phyloP scores from a whole-genome alignment of 305 asterid genomes.

The Solanum aculeatissimum region DNA sequence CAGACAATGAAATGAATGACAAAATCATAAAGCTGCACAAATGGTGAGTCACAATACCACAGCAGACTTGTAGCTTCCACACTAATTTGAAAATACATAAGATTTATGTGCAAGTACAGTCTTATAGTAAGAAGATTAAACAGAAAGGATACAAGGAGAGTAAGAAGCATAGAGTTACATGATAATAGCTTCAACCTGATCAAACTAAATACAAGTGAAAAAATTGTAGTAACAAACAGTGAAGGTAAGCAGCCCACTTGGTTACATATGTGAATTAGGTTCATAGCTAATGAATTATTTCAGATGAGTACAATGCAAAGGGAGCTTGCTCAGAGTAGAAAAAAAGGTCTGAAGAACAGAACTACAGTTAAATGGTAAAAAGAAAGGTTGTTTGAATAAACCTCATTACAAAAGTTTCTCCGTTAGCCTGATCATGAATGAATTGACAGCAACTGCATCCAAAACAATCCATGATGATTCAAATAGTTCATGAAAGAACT shows the following conservation, averaged over 20 bases:
- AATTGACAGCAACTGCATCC: conserved; percentile 73
- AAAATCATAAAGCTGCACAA: neutral
- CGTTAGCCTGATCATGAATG: conserved; percentile 88
- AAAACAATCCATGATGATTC: conserved; percentile 96
- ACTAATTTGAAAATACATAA: neutral
- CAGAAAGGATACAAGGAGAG: neutral
- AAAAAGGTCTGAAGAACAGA: conserved; percentile 17
- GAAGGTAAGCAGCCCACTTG: neutral
- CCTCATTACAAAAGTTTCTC: conserved; percentile 58
- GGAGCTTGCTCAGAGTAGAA: conserved; percentile 8
- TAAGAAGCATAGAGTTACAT: neutral
- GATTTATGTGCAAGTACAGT: neutral
- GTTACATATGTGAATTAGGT: neutral
- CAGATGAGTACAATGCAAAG: conserved; percentile 16
- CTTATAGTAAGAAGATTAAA: neutral
- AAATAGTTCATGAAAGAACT: conserved; percentile 87
- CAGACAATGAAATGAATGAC: neutral
- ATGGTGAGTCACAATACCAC: neutral
- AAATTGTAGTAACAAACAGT: neutral
- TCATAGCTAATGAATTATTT: conserved; percentile 5
- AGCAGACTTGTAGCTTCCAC: neutral
- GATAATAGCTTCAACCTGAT: neutral
- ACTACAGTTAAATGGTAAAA: conserved; percentile 13
- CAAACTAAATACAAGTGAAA: neutral
- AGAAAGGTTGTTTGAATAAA: neutral